Evolutionary conservation across 1,284 basidiomycete species (phyloP), one percentile per base, ranked within the genome.

Genomic region (Heterobasidion occidentale): DNA sequence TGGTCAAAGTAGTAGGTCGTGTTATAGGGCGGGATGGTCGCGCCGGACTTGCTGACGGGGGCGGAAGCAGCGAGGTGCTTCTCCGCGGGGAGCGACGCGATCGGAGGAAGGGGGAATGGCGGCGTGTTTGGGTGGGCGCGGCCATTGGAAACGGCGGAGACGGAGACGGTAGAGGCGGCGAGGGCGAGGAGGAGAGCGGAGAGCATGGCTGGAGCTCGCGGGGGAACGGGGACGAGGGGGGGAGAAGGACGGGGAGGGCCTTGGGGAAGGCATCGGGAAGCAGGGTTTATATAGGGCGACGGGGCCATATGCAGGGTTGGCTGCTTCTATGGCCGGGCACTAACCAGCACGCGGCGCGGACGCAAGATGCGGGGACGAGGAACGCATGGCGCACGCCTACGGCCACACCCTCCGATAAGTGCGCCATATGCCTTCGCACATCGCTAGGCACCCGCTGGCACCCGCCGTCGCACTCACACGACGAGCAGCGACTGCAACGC

Each of bases 1-100:
- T 89, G 87, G 62, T 82, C 80, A 62, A 89, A 90, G 61, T 70
- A 71, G 68, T 85, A 89, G 2, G 77, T 76, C 0, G 77, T 81
- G 51, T 74, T 44, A 9, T 54, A 36, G n/a, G 56, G 51, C 35
- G 56, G 59, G 7, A 58, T 38, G 34, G 27, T 15, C 17, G 33
- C 47, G 42, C 14, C 14, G 42, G 42, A 45, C 7, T 14, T 14
- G 42, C 14, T 14, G 42, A 45, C 14, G 42, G 42, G 42, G 6
- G 42, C 17, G 42, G 42, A 45, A 14, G 14, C 14, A 3, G 12
- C 14, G 14, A 14, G 42, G 7, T 17, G 42, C 42, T 14, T 14
- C 14, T 17, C 42, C 42, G 42, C 12, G 14, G 42, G 17, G 7
- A 45, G 14, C 42, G 42, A 45, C 14, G 42, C 14, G n/a, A 48